Evolutionary conservation across 2,329 filamentous ascomycete species (phyloP).

Genomic region (Colletotrichum tamarilloi): DNA sequence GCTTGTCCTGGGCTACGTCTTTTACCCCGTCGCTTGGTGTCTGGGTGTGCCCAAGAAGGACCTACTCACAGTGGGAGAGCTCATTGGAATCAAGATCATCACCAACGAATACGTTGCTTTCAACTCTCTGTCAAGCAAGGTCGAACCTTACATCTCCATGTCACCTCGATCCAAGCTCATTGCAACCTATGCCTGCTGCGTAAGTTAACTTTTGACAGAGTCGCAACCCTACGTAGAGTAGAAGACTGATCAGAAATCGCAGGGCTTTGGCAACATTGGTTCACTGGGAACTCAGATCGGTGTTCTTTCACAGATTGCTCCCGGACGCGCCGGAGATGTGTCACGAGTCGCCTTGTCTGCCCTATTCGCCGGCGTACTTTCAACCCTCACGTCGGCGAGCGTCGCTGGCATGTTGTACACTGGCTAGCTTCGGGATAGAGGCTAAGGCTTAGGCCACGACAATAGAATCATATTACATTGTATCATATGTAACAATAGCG

Average conservation of each 20-base stretch:
- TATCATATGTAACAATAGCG: neutral
- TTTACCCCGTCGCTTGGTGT: conserved; percentile 78
- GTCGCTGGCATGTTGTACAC: conserved; percentile 32
- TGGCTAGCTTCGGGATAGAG: neutral
- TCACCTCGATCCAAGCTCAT: conserved; percentile 28
- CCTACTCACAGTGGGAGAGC: conserved; percentile 18
- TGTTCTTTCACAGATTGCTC: conserved; percentile 29
- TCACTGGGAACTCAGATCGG: conserved; percentile 31
- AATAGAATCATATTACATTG: neutral
- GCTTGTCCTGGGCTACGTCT: conserved; percentile 76
- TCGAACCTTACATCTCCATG: conserved; percentile 28
- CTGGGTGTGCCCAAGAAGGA: conserved; percentile 65
- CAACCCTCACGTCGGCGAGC: conserved; percentile 28
- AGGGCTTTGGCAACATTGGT: conserved; percentile 30
- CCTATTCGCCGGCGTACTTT: conserved; percentile 27
- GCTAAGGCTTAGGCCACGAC: neutral
- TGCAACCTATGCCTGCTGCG: conserved; percentile 29
- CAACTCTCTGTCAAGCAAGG: conserved; percentile 25
- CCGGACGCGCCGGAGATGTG: conserved; percentile 23
- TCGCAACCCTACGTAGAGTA: neutral
- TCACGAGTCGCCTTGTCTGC: conserved; percentile 28
- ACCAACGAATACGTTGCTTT: conserved; percentile 30
- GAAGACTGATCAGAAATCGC: neutral
- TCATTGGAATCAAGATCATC: conserved; percentile 30
- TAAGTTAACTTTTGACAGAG: neutral